These are phyloP conservation scores for Parastagonospora avenae DNA, from an alignment of 2,329 filamentous ascomycete species.

Conservation along the genomic window DNA sequence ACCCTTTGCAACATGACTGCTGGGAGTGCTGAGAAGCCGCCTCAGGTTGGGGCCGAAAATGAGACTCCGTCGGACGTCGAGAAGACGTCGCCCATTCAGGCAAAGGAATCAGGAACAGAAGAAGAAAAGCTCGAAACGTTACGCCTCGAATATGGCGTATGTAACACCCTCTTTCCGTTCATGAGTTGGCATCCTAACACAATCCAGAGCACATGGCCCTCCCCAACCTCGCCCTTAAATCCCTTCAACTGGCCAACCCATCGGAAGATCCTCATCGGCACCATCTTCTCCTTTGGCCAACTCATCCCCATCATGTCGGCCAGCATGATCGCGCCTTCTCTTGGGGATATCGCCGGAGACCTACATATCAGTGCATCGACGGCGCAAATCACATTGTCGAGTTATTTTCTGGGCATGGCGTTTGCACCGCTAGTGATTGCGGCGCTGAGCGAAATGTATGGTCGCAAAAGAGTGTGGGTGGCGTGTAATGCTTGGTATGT, in stretches of 20 bases:
- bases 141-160: background rate
- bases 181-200: background rate
- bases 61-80: background rate
- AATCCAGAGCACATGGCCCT: background rate
- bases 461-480: conserved; percentile 9
- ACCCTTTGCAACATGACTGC: too few species aligned
- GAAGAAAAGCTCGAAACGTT: background rate
- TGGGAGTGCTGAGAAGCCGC: too few species aligned
- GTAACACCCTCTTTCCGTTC: background rate
- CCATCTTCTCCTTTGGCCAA: conserved; percentile 14
- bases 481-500: conserved; percentile 14
- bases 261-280: conserved; percentile 20
- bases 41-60: too few species aligned
- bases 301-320: conserved; percentile 21
- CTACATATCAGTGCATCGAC: conserved; percentile 12
- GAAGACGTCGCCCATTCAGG: background rate
- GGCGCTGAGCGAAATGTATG: conserved; percentile 13
- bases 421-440: conserved; percentile 15
- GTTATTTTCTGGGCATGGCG: conserved; percentile 18
- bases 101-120: background rate
- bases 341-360: conserved; percentile 13
- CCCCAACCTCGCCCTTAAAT: conserved; percentile 30
- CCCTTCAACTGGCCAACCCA: conserved; percentile 40
- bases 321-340: conserved; percentile 16
- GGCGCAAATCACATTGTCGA: conserved; percentile 12